These are phyloP conservation scores for Rhizopus arrhizus DNA, from an alignment of 371 early-diverging fungal genomes.

Conservation along the genomic window DNA sequence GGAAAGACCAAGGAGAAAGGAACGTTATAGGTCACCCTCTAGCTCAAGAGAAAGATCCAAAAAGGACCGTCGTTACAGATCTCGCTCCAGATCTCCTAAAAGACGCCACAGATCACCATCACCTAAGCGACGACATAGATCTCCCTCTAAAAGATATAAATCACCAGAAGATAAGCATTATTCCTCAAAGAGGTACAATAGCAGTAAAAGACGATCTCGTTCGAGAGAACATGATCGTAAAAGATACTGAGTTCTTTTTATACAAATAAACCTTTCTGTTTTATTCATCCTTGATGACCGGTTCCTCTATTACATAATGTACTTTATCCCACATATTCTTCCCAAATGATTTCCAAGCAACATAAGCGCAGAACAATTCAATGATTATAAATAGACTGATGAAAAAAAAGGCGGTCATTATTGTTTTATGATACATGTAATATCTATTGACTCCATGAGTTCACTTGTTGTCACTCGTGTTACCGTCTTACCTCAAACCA, in stretches of 20 bases:
- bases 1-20: not conserved
- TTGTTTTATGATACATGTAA: constrained; percentile 85
- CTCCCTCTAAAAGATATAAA: constrained; percentile 2
- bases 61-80: constrained; percentile 3
- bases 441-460: constrained; percentile 37
- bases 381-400: constrained; percentile 70
- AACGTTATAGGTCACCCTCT: constrained; percentile 17
- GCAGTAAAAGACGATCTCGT: constrained; percentile 3
- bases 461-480: not conserved
- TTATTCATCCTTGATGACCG: constrained; percentile 5
- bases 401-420: constrained; percentile 74
- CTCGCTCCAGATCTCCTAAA: not conserved
- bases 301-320: constrained; percentile 21
- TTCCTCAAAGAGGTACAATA: not conserved
- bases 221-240: not conserved
- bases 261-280: not conserved
- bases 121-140: not conserved
- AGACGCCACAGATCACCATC: not conserved
- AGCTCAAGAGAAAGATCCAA: constrained; percentile 7
- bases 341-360: constrained; percentile 72
- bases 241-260: not conserved
- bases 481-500: constrained; percentile 28
- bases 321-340: constrained; percentile 45
- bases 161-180: not conserved
- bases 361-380: constrained; percentile 69